Conservation (phyloP, 2,329 filamentous ascomycete genomes). For the Simplicillium aogashimaense region DNA sequence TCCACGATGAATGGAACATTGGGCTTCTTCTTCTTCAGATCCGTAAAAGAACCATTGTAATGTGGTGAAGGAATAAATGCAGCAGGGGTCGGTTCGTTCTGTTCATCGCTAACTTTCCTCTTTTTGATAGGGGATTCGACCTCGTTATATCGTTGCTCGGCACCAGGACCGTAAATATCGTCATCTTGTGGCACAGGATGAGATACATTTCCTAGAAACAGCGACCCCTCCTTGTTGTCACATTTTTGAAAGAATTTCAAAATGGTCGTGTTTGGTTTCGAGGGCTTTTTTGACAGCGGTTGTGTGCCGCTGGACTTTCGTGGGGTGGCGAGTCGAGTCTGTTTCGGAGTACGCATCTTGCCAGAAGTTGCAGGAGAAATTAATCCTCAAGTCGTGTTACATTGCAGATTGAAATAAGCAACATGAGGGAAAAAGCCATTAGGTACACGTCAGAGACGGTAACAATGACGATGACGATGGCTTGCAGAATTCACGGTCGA, state of each 20-base stretch:
- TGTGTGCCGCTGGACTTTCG: not conserved
- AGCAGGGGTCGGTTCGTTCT: constrained; percentile 8
- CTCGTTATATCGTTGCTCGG: constrained; percentile 23
- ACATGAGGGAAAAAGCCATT: too few relatives aligned
- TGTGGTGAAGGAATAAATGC: not conserved
- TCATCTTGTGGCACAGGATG: constrained; percentile 11
- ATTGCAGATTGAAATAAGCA: too few relatives aligned
- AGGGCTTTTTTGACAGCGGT: constrained; percentile 18
- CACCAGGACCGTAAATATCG: constrained; percentile 15
- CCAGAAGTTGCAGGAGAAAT: too few relatives aligned
- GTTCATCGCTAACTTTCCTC: constrained; percentile 16
- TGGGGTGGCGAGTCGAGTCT: not conserved
- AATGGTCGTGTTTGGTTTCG: constrained; percentile 53
- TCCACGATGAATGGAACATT: constrained; percentile 58
- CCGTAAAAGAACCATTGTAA: constrained; percentile 9
- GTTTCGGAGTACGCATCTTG: too few relatives aligned
- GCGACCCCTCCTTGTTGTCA: constrained; percentile 45
- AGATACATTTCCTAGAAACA: constrained; percentile 36
- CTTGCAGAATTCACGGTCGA: too few relatives aligned
- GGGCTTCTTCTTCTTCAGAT: constrained; percentile 14
- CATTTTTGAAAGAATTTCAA: constrained; percentile 67
- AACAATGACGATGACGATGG: too few relatives aligned
- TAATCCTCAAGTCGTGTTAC: too few relatives aligned
- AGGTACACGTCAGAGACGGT: too few relatives aligned
- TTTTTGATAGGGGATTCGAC: constrained; percentile 20